Evolutionary conservation across 2,329 filamentous ascomycete genomes (phyloP), one percentile per base, ranked within the genome.

Genomic region (Dothidotthia symphoricarpi): DNA sequence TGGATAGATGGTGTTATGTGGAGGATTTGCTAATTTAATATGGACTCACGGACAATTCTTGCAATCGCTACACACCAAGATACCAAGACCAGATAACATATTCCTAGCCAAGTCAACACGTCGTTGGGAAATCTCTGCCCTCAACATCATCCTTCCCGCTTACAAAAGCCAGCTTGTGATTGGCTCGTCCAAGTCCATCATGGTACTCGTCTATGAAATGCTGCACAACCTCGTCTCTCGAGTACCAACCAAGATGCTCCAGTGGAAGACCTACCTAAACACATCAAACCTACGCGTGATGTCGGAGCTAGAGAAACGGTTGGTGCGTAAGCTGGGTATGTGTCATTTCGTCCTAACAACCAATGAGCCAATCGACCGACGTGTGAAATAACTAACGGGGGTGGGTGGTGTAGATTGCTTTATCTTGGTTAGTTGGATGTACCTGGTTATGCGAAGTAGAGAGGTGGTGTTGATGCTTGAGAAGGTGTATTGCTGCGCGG

Each of bases 401-500:
- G n/a, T n/a, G n/a, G n/a, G n/a, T 30, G n/a, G 14, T 6, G 6
- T 17, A 55, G 57, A 61, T 33, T 56, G 50, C 36, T 61, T 61
- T 15, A 55, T 61, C 25, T 36, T 60, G 36, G 55, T 55, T 33
- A 13, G 25, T 27, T 3, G 16, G 19, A 24, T 7, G 12, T 8
- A 12, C 6, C 2, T 9, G 14, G 16, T 24, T 13, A 7, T 39
- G 11, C 13, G 31, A 19, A 16, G 25, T 16, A 17, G 14, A 17
- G 12, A 9, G 8, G 2, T 17, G n/a, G 4, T 26, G 4, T 31
- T 45, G 31, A 47, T 11, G 3, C 22, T n/a, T n/a, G n/a, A n/a
- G 10, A 28, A 55, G 51, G 45, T 58, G 15, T 61, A 61, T 32
- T 61, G 55, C 29, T 61, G 57, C 32, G 49, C 55, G 16, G 55